These are phyloP conservation scores for Malassezia equina DNA, from an alignment of 1,284 basidiomycete species.

Conservation along the genomic window DNA sequence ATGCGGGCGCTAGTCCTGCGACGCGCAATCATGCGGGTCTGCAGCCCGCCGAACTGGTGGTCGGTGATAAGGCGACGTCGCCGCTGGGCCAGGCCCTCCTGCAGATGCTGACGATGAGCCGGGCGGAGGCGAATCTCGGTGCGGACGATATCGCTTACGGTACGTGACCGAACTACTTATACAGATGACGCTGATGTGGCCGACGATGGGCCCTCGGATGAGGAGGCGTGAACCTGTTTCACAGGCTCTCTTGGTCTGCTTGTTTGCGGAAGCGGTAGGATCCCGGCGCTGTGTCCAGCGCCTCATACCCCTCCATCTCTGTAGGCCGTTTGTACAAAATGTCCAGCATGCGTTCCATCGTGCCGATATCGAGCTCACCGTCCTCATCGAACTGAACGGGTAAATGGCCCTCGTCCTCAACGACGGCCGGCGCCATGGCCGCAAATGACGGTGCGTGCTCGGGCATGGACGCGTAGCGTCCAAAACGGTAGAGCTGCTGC, in stretches of 20 bases:
- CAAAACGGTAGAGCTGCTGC: constrained; percentile 6
- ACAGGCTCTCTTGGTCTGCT: neutral
- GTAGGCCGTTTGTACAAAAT: constrained; percentile 23
- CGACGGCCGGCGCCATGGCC: neutral
- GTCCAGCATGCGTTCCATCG: constrained; percentile 35
- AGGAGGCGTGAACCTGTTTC: neutral
- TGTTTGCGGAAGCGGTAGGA: constrained; percentile 17
- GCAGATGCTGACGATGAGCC: constrained; percentile 25
- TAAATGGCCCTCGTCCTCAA: constrained; percentile 1
- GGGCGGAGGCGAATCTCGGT: constrained; percentile 25
- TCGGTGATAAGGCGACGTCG: constrained; percentile 24
- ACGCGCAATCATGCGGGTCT: constrained; percentile 36
- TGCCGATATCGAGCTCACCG: constrained; percentile 32
- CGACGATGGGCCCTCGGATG: constrained; percentile 5
- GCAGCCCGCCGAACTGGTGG: constrained; percentile 29
- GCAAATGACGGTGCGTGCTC: neutral
- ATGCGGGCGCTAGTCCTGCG: constrained; percentile 36
- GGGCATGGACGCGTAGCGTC: neutral
- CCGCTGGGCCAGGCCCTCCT: constrained; percentile 26
- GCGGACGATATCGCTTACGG: constrained; percentile 28
- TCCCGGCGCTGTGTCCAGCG: neutral
- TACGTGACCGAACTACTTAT: constrained; percentile 1
- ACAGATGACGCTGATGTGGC: constrained; percentile 14
- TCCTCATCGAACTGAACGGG: constrained; percentile 35
- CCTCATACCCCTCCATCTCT: constrained; percentile 10